Conservation (phyloP, 2,329 filamentous ascomycete genomes). For the Arthroderma sp. region DNA sequence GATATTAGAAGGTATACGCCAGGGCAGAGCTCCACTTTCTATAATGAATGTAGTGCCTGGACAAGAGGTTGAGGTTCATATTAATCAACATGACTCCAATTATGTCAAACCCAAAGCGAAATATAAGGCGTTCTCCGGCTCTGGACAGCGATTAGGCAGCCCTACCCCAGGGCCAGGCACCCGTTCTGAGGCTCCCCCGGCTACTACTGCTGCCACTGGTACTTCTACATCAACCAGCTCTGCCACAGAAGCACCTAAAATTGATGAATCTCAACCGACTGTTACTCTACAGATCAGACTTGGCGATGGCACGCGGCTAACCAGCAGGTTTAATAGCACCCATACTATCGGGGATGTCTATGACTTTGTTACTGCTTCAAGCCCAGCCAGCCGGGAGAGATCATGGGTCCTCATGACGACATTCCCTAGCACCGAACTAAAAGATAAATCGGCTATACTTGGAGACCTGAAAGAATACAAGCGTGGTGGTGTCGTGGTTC, state of each 20-base stretch:
- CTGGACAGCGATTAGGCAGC: slow-evolving; percentile 49
- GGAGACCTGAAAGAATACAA: slow-evolving; percentile 38
- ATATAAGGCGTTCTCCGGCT: slow-evolving; percentile 49
- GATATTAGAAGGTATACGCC: slow-evolving; percentile 49
- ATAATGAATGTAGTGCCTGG: slow-evolving; percentile 50
- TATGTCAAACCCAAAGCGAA: slow-evolving; percentile 50
- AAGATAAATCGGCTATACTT: slow-evolving; percentile 36
- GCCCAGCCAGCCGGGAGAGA: slow-evolving; percentile 35
- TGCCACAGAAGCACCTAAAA: slow-evolving; percentile 28
- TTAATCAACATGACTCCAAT: slow-evolving; percentile 51
- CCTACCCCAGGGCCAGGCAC: slow-evolving; percentile 43
- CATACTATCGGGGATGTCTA: slow-evolving; percentile 54
- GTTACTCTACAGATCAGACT: slow-evolving; percentile 50
- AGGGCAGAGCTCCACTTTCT: slow-evolving; percentile 47
- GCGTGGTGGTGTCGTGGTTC: slow-evolving; percentile 37
- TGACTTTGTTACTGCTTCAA: slow-evolving; percentile 44
- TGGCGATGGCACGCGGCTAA: slow-evolving; percentile 48
- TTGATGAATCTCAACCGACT: slow-evolving; percentile 46
- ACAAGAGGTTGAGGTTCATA: slow-evolving; percentile 52
- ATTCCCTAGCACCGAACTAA: slow-evolving; percentile 50
- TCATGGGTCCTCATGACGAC: slow-evolving; percentile 51
- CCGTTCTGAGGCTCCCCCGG: slow-evolving; percentile 21
- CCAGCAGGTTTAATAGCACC: slow-evolving; percentile 50
- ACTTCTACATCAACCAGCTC: slow-evolving; percentile 12
- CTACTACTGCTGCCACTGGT: slow-evolving; percentile 13